Evolutionary conservation across 2,329 filamentous ascomycete species (phyloP), one percentile per base, ranked within the genome.

Genomic region (Ramularia endophylla): DNA sequence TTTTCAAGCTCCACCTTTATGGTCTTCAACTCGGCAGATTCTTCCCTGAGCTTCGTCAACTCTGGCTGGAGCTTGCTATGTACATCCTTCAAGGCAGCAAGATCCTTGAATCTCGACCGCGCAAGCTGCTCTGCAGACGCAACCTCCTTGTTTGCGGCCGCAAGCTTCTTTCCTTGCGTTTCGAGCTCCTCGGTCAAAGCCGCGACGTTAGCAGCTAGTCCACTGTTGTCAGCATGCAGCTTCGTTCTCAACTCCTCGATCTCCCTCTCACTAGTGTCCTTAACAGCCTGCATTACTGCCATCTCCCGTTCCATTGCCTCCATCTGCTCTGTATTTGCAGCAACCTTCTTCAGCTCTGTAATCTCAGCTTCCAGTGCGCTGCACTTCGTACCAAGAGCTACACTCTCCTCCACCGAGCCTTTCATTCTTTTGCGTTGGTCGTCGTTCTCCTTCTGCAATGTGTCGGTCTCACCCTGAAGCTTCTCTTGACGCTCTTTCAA

Each of bases 41-140:
- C 89, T 36, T 82, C 79, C 6, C 87, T 80, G 15, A 97, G 72
- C 32, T 71, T 81, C 60, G 83, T 84, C 17, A 97, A 69, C 64
- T 98, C 90, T 0, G 87, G 85, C 57, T 95, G 89, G 1, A 85
- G 77, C 61, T 92, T 94, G 51, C 88, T 82, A 20, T 95, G 65
- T 2, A 89, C 72, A 47, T 90, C 85, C 15, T 83, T 77, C 33
- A 95, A 69, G 19, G 94, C 85, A 0, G 81, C 82, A 2, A 95
- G 69, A 45, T 97, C 89, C 62, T 88, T 94, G 70, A 88, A 97
- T 20, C 92, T 77, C 12, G 78, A 83, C 46, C 94, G 83, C 0
- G 92, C 87, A 9, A 97, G 75, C 63, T 94, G 81, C 60, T 95
- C 82, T 0, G 89, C 84, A 2, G 88, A 88, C 2, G 81, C 83